phyloP scores from a whole-genome alignment of 208 protist species.

The Strigomonas oncopelti region DNA sequence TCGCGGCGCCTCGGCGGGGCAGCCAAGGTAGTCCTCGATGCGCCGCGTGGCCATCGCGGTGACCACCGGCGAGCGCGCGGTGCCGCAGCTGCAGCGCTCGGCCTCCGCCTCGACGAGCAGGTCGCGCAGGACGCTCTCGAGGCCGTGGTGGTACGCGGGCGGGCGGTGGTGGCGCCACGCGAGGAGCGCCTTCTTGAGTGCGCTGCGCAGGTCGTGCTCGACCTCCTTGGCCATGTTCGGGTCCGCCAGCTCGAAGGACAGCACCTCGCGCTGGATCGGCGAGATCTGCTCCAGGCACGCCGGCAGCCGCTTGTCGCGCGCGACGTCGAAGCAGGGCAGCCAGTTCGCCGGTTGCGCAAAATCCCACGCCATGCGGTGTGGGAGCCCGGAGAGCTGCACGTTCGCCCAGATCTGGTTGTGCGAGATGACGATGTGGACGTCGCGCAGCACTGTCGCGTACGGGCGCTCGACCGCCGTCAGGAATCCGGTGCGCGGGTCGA shows the following conservation, averaged over 20 bases:
- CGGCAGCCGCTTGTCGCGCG: conserved; percentile 30
- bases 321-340: conserved; percentile 63
- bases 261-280: conserved; percentile 59
- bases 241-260: conserved; percentile 43
- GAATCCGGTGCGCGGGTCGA: conserved; percentile 65
- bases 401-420: conserved; percentile 82
- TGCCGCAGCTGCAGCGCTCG: conserved; percentile 52
- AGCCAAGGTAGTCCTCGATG: conserved; percentile 65
- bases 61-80: conserved; percentile 32
- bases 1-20: conserved; percentile 17
- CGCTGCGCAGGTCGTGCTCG: conserved; percentile 50
- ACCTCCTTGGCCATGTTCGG: conserved; percentile 43
- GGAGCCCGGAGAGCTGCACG: conserved; percentile 67
- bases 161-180: conserved; percentile 65
- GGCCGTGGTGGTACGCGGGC: conserved; percentile 53
- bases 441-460: conserved; percentile 47
- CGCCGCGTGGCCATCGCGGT: conserved; percentile 31
- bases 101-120: conserved; percentile 52
- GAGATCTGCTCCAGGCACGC: conserved; percentile 38
- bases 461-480: conserved; percentile 41
- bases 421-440: conserved; percentile 72
- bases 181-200: conserved; percentile 39
- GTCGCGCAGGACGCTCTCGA: conserved; percentile 49
- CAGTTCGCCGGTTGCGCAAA: conserved; percentile 49
- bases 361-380: conserved; percentile 81